A percentile compares a stretch with the other conserved stretches of the same genome.
These are phyloP conservation scores for Hypoxylon sp. DNA, from an alignment of 2,329 filamentous ascomycete species.

Conservation along the genomic window DNA sequence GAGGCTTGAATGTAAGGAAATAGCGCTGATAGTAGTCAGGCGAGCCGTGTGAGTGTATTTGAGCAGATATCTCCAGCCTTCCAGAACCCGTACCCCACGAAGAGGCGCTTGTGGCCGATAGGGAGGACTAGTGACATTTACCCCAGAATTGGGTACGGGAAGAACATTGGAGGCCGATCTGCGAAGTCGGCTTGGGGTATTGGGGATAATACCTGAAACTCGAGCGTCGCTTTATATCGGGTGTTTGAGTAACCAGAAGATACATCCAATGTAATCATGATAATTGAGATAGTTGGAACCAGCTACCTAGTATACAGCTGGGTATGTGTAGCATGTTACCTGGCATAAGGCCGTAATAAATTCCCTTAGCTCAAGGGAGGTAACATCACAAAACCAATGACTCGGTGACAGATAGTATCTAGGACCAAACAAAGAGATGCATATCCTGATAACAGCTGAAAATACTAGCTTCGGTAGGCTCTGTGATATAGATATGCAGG, in stretches of 20 bases:
- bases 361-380: constrained; percentile 5
- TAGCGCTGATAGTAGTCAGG: neutral
- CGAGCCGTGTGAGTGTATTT: constrained; percentile 1
- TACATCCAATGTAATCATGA: neutral
- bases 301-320: neutral
- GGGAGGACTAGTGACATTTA: neutral
- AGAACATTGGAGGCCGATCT: neutral
- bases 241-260: neutral
- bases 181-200: neutral
- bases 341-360: constrained; percentile 14
- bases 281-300: neutral
- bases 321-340: neutral
- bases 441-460: neutral
- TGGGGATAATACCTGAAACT: neutral
- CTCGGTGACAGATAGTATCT: neutral
- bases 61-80: constrained; percentile 2
- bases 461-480: neutral
- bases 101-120: constrained; percentile 5
- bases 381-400: constrained; percentile 17
- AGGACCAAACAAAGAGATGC: constrained; percentile 11
- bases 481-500: neutral
- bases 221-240: neutral
- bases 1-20: neutral
- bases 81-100: neutral
- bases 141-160: neutral